phyloP scores from a whole-genome alignment of 192 early-diverging fungal species.

The Podochytrium sp. region DNA sequence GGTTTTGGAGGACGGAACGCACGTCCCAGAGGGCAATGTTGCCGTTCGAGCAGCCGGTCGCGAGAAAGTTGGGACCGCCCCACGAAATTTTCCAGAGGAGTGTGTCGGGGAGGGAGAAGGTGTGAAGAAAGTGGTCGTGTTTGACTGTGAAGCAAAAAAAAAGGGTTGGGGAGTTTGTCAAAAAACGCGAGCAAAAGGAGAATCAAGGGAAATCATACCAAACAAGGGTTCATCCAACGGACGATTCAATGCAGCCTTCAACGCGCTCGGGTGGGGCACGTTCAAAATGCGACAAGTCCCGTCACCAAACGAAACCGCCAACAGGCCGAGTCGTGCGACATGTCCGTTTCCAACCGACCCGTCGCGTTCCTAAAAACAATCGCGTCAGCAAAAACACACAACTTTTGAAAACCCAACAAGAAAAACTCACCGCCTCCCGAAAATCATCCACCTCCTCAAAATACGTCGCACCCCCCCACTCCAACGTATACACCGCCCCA shows the following conservation, averaged over 20 bases:
- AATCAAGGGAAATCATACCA: slow-evolving; percentile 2
- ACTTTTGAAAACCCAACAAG: neutral
- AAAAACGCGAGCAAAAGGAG: neutral
- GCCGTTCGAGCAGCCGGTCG: slow-evolving; percentile 36
- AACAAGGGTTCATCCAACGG: neutral
- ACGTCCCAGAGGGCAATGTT: slow-evolving; percentile 28
- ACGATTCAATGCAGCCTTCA: slow-evolving; percentile 1
- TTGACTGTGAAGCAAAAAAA: slow-evolving; percentile 11
- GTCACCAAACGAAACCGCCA: slow-evolving; percentile 51
- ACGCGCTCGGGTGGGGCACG: slow-evolving; percentile 38
- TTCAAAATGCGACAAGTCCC: slow-evolving; percentile 41
- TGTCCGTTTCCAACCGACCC: neutral
- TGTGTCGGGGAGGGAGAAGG: slow-evolving; percentile 19
- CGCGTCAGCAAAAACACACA: neutral
- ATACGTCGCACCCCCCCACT: slow-evolving; percentile 37
- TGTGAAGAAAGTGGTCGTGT: slow-evolving; percentile 20
- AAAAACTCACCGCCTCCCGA: neutral
- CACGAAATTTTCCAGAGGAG: slow-evolving; percentile 37
- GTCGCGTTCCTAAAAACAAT: slow-evolving; percentile 1
- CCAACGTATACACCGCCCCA: slow-evolving; percentile 42
- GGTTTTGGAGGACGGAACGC: neutral
- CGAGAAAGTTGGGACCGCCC: slow-evolving; percentile 32
- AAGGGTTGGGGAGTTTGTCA: neutral
- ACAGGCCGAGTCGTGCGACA: slow-evolving; percentile 41
- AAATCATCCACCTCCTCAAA: slow-evolving; percentile 25